Evolutionary conservation across 2,329 filamentous ascomycete genomes (phyloP).

Genomic region (Pseudocercospora cruenta): DNA sequence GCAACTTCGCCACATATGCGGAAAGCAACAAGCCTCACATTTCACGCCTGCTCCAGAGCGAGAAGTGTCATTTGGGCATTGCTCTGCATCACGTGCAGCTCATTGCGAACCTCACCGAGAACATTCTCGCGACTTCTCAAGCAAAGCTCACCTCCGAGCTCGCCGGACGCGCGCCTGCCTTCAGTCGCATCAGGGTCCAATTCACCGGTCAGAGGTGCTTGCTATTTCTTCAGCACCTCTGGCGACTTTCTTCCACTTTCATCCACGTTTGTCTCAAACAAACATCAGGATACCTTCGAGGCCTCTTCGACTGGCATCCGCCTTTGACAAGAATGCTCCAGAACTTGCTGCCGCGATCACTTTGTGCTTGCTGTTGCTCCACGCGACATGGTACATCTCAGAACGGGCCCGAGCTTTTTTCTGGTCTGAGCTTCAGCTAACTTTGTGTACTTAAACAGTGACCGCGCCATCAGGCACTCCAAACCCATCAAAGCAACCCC

Average conservation of each 20-base stretch:
- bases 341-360: neutral
- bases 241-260: neutral
- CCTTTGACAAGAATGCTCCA: neutral
- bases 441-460: neutral
- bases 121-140: neutral
- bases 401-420: neutral
- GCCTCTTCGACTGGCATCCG: neutral
- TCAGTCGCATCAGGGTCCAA: neutral
- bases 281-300: neutral
- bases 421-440: neutral
- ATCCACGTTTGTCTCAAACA: neutral
- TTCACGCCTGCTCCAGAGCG: neutral
- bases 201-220: neutral
- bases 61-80: neutral
- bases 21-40: neutral
- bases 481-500: too few relatives aligned
- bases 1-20: neutral
- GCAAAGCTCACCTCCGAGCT: neutral
- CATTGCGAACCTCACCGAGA: neutral
- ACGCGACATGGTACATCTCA: neutral
- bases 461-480: neutral
- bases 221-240: neutral
- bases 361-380: neutral
- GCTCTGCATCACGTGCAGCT: neutral
- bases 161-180: neutral